Evolutionary conservation across 306 rosid species (phyloP).

Genomic region (Cucurbita argyrosperma): DNA sequence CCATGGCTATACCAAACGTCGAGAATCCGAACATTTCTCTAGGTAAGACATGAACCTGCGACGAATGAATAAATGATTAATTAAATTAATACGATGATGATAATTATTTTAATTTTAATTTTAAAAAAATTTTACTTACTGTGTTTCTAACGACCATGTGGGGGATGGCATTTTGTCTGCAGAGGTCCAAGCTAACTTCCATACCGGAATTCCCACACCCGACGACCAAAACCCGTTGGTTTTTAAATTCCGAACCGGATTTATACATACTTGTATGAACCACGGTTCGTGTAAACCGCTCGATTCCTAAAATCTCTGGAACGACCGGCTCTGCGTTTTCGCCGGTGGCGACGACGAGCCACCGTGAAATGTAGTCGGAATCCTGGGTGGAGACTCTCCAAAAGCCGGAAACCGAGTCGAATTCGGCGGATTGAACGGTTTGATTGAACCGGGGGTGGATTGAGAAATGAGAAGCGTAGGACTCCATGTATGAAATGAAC

Average conservation of each 20-base stretch:
- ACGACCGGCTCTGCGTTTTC: slow-evolving; percentile 78
- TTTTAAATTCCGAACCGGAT: slow-evolving; percentile 39
- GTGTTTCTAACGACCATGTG: slow-evolving; percentile 77
- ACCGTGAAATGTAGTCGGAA: slow-evolving; percentile 32
- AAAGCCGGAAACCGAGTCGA: slow-evolving; percentile 13
- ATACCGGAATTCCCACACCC: slow-evolving; percentile 99
- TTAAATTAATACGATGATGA: neutral
- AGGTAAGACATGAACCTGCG: slow-evolving; percentile 75
- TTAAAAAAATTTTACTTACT: slow-evolving; percentile 21
- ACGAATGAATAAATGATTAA: neutral
- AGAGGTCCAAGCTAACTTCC: slow-evolving; percentile 95
- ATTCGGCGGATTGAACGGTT: slow-evolving; percentile 34
- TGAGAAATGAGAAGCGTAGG: slow-evolving; percentile 54
- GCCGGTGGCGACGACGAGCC: slow-evolving; percentile 81
- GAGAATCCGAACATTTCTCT: slow-evolving; percentile 80
- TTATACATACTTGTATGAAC: slow-evolving; percentile 51
- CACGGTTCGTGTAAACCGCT: slow-evolving; percentile 30
- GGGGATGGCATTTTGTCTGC: slow-evolving; percentile 61
- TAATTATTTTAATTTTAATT: neutral
- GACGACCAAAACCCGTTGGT: slow-evolving; percentile 54
- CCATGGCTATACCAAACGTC: slow-evolving; percentile 71
- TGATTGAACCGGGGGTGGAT: slow-evolving; percentile 57
- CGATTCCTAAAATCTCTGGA: slow-evolving; percentile 47
- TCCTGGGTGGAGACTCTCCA: slow-evolving; percentile 55
- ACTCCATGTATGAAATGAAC: slow-evolving; percentile 65